Conservation (phyloP, 2,329 filamentous ascomycete species). For the Pestalotiopsis sp. region DNA sequence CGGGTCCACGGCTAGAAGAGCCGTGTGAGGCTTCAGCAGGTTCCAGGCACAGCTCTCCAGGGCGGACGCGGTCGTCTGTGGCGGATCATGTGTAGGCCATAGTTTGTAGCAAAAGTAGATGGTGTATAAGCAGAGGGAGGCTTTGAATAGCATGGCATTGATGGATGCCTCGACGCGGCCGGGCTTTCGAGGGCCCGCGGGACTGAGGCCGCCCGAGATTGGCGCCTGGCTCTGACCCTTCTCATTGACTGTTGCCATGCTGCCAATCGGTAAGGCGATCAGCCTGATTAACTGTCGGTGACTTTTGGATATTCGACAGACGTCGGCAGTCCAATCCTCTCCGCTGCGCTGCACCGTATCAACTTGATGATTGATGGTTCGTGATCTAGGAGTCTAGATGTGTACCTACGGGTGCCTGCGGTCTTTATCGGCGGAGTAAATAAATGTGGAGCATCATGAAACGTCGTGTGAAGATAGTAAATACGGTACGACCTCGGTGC, state of each 20-base stretch:
- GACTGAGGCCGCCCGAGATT: not conserved
- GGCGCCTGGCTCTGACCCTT: too few relatives aligned
- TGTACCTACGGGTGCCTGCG: too few relatives aligned
- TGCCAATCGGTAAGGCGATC: too few relatives aligned
- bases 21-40: slow-evolving; percentile 22
- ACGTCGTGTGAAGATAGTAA: not conserved
- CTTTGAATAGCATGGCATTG: not conserved
- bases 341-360: too few relatives aligned
- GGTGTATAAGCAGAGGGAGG: not conserved
- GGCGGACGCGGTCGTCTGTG: not conserved
- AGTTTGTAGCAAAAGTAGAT: not conserved
- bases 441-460: not conserved
- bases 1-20: slow-evolving; percentile 27
- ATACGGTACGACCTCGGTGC: too few relatives aligned
- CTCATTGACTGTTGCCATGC: too few relatives aligned
- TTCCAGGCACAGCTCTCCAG: slow-evolving; percentile 30
- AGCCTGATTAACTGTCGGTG: too few relatives aligned
- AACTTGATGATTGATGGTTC: too few relatives aligned
- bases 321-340: too few relatives aligned
- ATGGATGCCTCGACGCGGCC: not conserved
- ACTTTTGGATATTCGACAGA: too few relatives aligned
- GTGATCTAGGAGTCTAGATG: too few relatives aligned
- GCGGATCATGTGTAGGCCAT: not conserved
- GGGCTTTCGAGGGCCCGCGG: not conserved
- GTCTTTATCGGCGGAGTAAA: not conserved